Evolutionary conservation across 768 basidiomycete species (phyloP).

Genomic region (Melanogaster broomeanus): DNA sequence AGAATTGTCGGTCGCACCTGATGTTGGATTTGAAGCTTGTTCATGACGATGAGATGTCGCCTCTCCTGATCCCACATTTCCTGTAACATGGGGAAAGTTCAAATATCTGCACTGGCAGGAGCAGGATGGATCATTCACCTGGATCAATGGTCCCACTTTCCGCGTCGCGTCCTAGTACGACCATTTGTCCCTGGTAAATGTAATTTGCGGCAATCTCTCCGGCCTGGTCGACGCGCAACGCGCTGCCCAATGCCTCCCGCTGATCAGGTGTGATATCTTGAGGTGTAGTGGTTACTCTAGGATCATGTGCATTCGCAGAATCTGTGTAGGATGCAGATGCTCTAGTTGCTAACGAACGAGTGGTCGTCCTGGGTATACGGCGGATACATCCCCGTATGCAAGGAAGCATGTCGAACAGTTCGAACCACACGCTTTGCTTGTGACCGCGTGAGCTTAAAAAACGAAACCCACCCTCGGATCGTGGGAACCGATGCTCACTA

Average conservation of each 20-base stretch:
- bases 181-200: slow-evolving; percentile 89
- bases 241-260: slow-evolving; percentile 55
- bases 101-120: neutral
- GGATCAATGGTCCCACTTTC: slow-evolving; percentile 65
- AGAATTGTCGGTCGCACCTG: slow-evolving; percentile 80
- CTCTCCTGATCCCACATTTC: slow-evolving; percentile 98
- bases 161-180: slow-evolving; percentile 63
- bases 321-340: too few relatives aligned
- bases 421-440: too few relatives aligned
- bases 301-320: slow-evolving; percentile 32
- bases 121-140: slow-evolving; percentile 47
- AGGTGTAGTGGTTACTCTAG: slow-evolving; percentile 58
- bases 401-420: too few relatives aligned
- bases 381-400: slow-evolving; percentile 2
- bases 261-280: slow-evolving; percentile 49
- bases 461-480: too few relatives aligned
- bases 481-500: too few relatives aligned
- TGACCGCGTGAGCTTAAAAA: too few relatives aligned
- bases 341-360: slow-evolving; percentile 23
- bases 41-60: slow-evolving; percentile 86
- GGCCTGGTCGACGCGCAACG: slow-evolving; percentile 91
- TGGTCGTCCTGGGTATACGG: slow-evolving; percentile 9
- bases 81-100: slow-evolving; percentile 49
- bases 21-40: slow-evolving; percentile 83
- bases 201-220: slow-evolving; percentile 96